phyloP scores from a whole-genome alignment of 495 filamentous ascomycete species.

The Talaromyces trachyspermus region DNA sequence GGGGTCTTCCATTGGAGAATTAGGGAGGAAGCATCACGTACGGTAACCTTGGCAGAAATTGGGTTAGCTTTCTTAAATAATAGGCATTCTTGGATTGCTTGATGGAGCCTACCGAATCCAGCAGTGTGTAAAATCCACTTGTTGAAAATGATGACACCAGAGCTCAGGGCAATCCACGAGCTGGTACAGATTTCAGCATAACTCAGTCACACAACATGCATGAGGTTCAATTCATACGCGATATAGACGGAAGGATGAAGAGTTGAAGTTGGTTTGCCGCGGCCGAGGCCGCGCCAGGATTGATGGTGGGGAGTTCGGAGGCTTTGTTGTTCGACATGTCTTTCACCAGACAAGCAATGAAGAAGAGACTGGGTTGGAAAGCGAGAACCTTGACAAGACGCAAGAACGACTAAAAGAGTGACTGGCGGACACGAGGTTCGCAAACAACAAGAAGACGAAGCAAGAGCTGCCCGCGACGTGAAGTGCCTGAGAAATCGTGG shows the following conservation, averaged over 20 bases:
- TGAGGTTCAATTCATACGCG: slow-evolving; percentile 45
- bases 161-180: slow-evolving; percentile 80
- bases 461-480: too few species aligned
- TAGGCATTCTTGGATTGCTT: background rate
- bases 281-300: slow-evolving; percentile 19
- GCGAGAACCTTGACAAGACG: too few species aligned
- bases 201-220: background rate
- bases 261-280: slow-evolving; percentile 14
- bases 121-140: slow-evolving; percentile 83
- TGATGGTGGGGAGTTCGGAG: slow-evolving; percentile 27
- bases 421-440: too few species aligned
- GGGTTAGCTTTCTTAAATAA: slow-evolving; percentile 4
- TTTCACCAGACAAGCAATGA: too few species aligned
- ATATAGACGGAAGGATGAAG: slow-evolving; percentile 83
- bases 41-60: slow-evolving; percentile 28
- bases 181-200: slow-evolving; percentile 35
- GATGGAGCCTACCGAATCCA: slow-evolving; percentile 60
- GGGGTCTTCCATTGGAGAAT: too few species aligned
- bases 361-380: too few species aligned
- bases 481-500: too few species aligned
- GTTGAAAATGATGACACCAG: slow-evolving; percentile 92
- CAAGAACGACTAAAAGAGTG: too few species aligned
- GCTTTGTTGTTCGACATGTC: slow-evolving; percentile 22
- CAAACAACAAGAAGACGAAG: too few species aligned
- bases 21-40: too few species aligned